Conservation (phyloP, 495 filamentous ascomycete genomes). For the Aspergillus kassunensis region DNA sequence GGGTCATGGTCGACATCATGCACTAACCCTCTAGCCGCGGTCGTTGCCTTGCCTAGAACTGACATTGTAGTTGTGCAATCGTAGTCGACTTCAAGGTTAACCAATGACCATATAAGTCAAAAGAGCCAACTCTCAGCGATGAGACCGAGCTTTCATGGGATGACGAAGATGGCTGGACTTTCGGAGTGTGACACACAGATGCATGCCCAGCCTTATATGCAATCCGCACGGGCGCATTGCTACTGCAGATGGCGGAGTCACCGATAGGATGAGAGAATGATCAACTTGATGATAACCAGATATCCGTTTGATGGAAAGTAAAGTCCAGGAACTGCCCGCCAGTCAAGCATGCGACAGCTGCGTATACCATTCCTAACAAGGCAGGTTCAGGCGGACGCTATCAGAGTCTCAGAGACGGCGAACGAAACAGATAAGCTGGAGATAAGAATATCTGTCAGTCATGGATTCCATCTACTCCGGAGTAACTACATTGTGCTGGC, state of each 20-base stretch:
- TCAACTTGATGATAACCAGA: slow-evolving; percentile 4
- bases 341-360: slow-evolving; percentile 14
- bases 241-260: not conserved
- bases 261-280: slow-evolving; percentile 5
- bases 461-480: slow-evolving; percentile 1
- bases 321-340: too few relatives aligned
- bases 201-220: slow-evolving; percentile 7
- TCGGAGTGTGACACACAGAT: not conserved
- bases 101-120: not conserved
- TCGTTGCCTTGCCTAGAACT: slow-evolving; percentile 15
- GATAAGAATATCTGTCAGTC: slow-evolving; percentile 11
- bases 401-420: slow-evolving; percentile 10
- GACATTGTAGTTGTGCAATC: slow-evolving; percentile 8
- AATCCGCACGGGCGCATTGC: slow-evolving; percentile 11
- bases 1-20: slow-evolving; percentile 45
- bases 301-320: too few relatives aligned
- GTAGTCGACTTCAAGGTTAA: slow-evolving; percentile 1
- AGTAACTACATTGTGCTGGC: too few relatives aligned
- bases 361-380: slow-evolving; percentile 25
- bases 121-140: not conserved
- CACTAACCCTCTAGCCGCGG: slow-evolving; percentile 14
- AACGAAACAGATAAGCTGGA: slow-evolving; percentile 11
- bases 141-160: not conserved
- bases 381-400: slow-evolving; percentile 30
- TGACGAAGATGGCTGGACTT: not conserved